Percentiles rank a stretch among this genome's conserved stretches.
Conservation (phyloP, 179 eudicot genomes). For the Patellifolia procumbens region DNA sequence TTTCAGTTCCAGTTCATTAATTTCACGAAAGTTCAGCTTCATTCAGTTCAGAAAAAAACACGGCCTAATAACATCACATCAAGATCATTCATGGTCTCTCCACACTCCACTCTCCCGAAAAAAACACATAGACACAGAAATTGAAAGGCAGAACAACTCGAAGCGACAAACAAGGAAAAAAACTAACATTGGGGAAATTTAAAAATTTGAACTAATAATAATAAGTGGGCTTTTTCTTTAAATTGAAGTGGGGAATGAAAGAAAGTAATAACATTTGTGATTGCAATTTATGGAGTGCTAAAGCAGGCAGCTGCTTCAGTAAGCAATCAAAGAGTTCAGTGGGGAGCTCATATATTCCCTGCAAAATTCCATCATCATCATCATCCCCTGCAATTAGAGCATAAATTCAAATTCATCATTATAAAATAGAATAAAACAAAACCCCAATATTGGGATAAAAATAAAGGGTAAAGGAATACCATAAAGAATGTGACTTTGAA, state of each 20-base stretch:
- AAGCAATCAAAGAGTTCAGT: slow-evolving; percentile 68
- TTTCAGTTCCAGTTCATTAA: too few relatives aligned
- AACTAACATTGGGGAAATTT: not conserved
- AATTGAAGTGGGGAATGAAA: not conserved
- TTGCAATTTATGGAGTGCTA: slow-evolving; percentile 67
- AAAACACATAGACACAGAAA: not conserved
- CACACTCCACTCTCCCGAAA: not conserved
- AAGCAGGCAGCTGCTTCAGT: slow-evolving; percentile 58
- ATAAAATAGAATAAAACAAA: not conserved
- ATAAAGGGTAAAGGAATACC: slow-evolving; percentile 36
- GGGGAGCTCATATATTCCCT: slow-evolving; percentile 58
- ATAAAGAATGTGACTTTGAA: slow-evolving; percentile 45
- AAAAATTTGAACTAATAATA: not conserved
- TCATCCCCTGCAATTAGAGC: slow-evolving; percentile 55
- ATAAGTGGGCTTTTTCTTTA: not conserved
- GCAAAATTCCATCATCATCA: slow-evolving; percentile 35
- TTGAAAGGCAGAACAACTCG: not conserved
- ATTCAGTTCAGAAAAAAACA: too few relatives aligned
- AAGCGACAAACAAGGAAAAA: slow-evolving; percentile 13
- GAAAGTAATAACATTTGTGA: slow-evolving; percentile 53
- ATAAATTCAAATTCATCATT: too few relatives aligned
- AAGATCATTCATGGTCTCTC: not conserved
- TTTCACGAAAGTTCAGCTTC: too few relatives aligned
- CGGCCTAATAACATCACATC: not conserved
- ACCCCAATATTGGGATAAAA: not conserved